Base-by-base conservation (phyloP, 139 green algal genomes). In the Chlorella sorokiniana region DNA sequence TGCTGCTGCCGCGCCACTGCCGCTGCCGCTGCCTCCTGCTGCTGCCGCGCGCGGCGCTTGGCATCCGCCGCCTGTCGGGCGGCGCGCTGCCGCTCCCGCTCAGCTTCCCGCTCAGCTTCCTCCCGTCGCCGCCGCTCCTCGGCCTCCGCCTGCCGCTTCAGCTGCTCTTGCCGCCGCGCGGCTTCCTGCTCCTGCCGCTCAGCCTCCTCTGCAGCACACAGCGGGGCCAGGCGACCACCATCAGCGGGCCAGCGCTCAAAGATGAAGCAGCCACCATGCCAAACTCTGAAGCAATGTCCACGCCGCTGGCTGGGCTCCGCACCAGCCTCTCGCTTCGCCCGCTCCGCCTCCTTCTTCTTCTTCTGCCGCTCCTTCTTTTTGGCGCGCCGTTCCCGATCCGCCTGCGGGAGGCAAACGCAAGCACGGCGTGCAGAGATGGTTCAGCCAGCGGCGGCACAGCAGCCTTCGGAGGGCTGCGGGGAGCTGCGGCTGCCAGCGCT, bases 341-440 rank as follows among this genome's bases (percentile, higher is more conserved):
- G 70, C 72, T 96, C 90, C 9, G 81, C 89, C 82, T 95, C 90
- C 86, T 95, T 87, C 80, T 89, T 86, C 35, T 27, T 22, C 59
- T 73, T 73, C 68, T 62, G 42, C 45, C 69, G 35, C 52, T 92
- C 90, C 84, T 93, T 94, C 89, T 95, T 96, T 76, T 96, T 96
- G 56, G 88, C 90, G 29, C 89, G 89, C 78, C 90, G 90, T 81
- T 94, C 90, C 78, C 88, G 89, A 4, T 95, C 90, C 3, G 87
- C 87, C 81, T 91, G 87, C 33, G 45, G 18, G 37, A 29, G 23
- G 27, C n/a, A 33, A 51, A 51, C 20, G 22, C 3, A 61, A 35
- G 63, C 63, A 40, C 18, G 61, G 18, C 18, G 33, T 22, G 23
- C 3, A 27, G 4, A 44, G 29, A 3, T 4, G 31, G 10, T 20